Base-by-base conservation (phyloP, 2,329 filamentous ascomycete genomes). In the Aspergillus aculeatinus region DNA sequence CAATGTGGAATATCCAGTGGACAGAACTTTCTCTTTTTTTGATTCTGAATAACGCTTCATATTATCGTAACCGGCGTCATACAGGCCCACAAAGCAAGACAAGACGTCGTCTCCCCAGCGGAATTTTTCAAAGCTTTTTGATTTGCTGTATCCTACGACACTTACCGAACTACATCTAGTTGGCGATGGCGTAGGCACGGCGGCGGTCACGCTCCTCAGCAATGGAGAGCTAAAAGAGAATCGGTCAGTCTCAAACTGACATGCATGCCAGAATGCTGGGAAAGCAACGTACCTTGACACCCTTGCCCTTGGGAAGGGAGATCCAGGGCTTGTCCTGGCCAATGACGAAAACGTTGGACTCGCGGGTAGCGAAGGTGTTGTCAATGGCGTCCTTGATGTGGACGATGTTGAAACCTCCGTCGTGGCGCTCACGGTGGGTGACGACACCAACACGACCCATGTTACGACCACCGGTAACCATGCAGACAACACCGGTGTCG, bases 381-480 rank as follows among this genome's bases (percentile, higher is more conserved):
- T 98, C 95, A 83, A 99, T 94, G 77, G 93, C 94, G 79, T 99
- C 95, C 91, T 99, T 99, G 84, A 99, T 90, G 87, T 97, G 93
- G 81, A 99, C 93, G 78, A 99, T 96, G 88, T 96, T 96, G 91
- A 99, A 99, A 82, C 95, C 95, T 87, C 95, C 95, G 75, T 99
- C 95, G 88, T 99, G 95, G 77, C 95, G 92, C 88, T 99, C 95
- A 87, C 95, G 94, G 89, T 99, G 93, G 76, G 95, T 98, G 86
- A 99, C 96, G 81, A 98, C 94, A 90, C 95, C 95, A 78, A 99
- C 94, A 94, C 95, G 95, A 81, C 95, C 95, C 94, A 98, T 99
- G 92, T 99, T 99, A 80, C 94, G 95, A 89, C 95, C 95, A 89
- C 95, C 95, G 74, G 95, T 99, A 78, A 90, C 90, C 94, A 99